A percentile compares a stretch with the other conserved stretches of the same genome.
phyloP scores from a whole-genome alignment of 2,329 filamentous ascomycete species.

The Ascochyta fabae region DNA sequence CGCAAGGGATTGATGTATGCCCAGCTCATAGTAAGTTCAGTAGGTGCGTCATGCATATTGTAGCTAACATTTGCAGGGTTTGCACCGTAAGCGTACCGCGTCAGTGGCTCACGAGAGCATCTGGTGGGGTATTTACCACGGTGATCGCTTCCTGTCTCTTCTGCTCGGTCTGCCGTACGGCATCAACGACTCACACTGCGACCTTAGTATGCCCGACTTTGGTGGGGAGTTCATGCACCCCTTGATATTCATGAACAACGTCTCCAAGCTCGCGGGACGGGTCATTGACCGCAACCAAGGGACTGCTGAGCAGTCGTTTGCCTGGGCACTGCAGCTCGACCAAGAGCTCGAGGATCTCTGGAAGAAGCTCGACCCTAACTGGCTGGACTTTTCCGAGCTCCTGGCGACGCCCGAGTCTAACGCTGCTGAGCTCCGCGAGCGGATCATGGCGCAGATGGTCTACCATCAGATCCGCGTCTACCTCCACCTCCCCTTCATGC shows the following conservation, averaged over 20 bases:
- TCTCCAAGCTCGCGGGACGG: conserved; percentile 50
- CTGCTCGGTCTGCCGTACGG: conserved; percentile 62
- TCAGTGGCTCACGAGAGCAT: conserved; percentile 47
- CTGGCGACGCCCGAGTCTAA: conserved; percentile 38
- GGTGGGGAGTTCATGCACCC: conserved; percentile 39
- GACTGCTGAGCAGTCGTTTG: conserved; percentile 43
- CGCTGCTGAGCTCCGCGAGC: conserved; percentile 47
- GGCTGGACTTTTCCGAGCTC: conserved; percentile 47
- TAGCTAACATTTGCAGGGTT: conserved; percentile 39
- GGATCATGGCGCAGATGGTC: conserved; percentile 51
- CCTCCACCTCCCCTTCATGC: conserved; percentile 56
- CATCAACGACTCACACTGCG: conserved; percentile 49
- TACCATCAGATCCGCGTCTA: conserved; percentile 55
- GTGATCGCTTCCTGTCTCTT: conserved; percentile 60
- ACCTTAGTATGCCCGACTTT: conserved; percentile 39
- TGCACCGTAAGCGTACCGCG: conserved; percentile 47
- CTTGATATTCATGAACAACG: conserved; percentile 42
- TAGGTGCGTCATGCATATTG: too few species aligned
- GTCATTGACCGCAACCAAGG: conserved; percentile 54
- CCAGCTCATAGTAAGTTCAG: conserved; percentile 57
- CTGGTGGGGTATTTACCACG: conserved; percentile 50
- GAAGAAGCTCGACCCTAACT: conserved; percentile 46
- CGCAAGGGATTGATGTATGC: conserved; percentile 60
- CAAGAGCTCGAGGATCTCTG: conserved; percentile 52
- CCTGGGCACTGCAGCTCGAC: conserved; percentile 52